phyloP scores from a whole-genome alignment of 140 eudicot genomes.

The Anethum foeniculum region DNA sequence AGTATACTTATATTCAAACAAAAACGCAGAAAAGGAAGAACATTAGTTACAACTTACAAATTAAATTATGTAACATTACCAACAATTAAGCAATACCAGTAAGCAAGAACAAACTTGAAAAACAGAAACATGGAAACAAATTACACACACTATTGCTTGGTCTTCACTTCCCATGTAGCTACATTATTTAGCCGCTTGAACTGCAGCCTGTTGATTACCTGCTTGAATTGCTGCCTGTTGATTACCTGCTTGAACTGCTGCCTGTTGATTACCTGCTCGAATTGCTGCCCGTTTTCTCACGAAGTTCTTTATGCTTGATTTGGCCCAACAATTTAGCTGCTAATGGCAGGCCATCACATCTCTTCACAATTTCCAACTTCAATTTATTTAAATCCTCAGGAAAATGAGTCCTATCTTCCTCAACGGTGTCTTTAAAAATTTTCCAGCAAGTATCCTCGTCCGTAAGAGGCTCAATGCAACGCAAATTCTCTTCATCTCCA shows the following conservation, averaged over 20 bases:
- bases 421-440: conserved; percentile 29
- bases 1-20: background rate
- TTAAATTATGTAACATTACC: background rate
- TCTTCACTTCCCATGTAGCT: background rate
- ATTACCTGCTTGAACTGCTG: background rate
- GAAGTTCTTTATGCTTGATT: conserved; percentile 20
- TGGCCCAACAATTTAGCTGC: conserved; percentile 44
- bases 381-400: background rate
- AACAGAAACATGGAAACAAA: background rate
- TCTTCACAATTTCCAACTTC: conserved; percentile 21
- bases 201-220: background rate
- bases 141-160: background rate
- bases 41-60: background rate
- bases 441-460: conserved; percentile 19
- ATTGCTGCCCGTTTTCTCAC: background rate
- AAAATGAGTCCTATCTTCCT: conserved; percentile 22
- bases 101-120: background rate
- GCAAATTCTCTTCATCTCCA: conserved; percentile 33
- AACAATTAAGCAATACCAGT: background rate
- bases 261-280: background rate
- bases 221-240: background rate
- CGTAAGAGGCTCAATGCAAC: conserved; percentile 13
- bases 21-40: background rate
- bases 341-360: conserved; percentile 44
- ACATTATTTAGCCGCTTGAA: background rate